phyloP scores from a whole-genome alignment of 2,329 filamentous ascomycete species.

The Sphaerulina vaccinii region DNA sequence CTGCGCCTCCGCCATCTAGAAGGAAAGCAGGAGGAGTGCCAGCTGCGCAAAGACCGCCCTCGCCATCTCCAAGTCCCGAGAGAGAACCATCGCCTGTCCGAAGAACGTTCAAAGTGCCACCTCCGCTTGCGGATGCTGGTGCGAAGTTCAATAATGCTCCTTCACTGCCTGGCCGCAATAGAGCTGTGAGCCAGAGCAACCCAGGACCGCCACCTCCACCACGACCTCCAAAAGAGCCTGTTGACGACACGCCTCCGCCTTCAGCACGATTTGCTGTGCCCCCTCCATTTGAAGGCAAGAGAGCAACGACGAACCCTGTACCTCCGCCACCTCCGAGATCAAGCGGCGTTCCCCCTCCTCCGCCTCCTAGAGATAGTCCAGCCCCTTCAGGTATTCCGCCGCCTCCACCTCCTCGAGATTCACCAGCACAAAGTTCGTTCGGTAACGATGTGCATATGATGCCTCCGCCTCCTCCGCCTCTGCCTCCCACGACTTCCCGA shows the following conservation, averaged over 20 bases:
- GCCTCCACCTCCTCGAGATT: constrained; percentile 59
- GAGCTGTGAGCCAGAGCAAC: constrained; percentile 33
- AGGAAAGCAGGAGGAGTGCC: constrained; percentile 38
- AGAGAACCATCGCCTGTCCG: constrained; percentile 70
- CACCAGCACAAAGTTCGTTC: constrained; percentile 50
- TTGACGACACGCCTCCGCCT: constrained; percentile 51
- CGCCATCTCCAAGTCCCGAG: constrained; percentile 59
- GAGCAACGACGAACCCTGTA: constrained; percentile 62
- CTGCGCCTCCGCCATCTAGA: constrained; percentile 52
- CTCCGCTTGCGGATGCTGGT: constrained; percentile 84
- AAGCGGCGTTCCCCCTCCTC: constrained; percentile 58
- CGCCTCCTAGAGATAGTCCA: constrained; percentile 43
- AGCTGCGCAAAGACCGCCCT: constrained; percentile 46
- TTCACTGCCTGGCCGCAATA: constrained; percentile 58
- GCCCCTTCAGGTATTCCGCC: constrained; percentile 38
- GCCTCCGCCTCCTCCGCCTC: constrained; percentile 37
- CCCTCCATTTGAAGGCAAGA: constrained; percentile 71
- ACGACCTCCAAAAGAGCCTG: constrained; percentile 50
- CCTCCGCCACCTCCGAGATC: constrained; percentile 46
- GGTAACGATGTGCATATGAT: constrained; percentile 29
- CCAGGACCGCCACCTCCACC: constrained; percentile 49
- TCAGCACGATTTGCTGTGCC: constrained; percentile 67
- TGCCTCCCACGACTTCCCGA: constrained; percentile 33
- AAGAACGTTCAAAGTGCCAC: constrained; percentile 77
- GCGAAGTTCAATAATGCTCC: constrained; percentile 49